Evolutionary conservation across 1,284 basidiomycete genomes (phyloP).

Genomic region (Rhodotorula sp.): DNA sequence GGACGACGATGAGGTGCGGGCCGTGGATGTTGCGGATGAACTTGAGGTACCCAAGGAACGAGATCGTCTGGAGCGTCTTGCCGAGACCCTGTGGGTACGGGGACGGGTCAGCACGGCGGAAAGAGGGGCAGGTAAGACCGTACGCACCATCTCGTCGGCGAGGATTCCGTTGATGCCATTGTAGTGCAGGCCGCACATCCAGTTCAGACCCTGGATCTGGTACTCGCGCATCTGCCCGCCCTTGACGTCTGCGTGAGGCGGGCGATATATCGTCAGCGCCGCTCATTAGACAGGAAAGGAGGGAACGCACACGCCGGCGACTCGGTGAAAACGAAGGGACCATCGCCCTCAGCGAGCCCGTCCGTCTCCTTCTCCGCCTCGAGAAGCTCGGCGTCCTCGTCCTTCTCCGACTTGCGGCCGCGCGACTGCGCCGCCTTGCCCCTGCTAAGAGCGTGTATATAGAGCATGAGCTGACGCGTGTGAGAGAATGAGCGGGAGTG

Average conservation of each 20-base stretch:
- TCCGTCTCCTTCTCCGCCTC: slow-evolving; percentile 76
- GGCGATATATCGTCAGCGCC: not conserved
- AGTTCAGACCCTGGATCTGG: slow-evolving; percentile 94
- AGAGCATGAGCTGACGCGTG: not conserved
- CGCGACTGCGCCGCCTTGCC: slow-evolving; percentile 34
- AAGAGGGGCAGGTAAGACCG: not conserved
- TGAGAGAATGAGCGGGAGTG: not conserved
- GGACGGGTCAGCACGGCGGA: slow-evolving; percentile 8
- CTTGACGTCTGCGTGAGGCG: slow-evolving; percentile 66
- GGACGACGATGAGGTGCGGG: slow-evolving; percentile 93
- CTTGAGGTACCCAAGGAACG: slow-evolving; percentile 93
- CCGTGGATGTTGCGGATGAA: slow-evolving; percentile 75
- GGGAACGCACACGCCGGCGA: slow-evolving; percentile 74
- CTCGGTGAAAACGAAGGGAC: slow-evolving; percentile 87
- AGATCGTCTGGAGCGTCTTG: slow-evolving; percentile 96
- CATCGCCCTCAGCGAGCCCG: slow-evolving; percentile 55
- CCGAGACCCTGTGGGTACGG: slow-evolving; percentile 74
- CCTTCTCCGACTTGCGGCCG: slow-evolving; percentile 88
- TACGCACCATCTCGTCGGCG: slow-evolving; percentile 85
- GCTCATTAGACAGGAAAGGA: slow-evolving; percentile 22
- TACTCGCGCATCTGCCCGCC: slow-evolving; percentile 88
- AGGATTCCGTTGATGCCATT: slow-evolving; percentile 92
- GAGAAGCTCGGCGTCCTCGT: slow-evolving; percentile 93
- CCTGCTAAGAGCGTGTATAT: slow-evolving; percentile 43
- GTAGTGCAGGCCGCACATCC: slow-evolving; percentile 92